Conservation (phyloP, 176 grass and related monocot genomes). For the Carex pumila region DNA sequence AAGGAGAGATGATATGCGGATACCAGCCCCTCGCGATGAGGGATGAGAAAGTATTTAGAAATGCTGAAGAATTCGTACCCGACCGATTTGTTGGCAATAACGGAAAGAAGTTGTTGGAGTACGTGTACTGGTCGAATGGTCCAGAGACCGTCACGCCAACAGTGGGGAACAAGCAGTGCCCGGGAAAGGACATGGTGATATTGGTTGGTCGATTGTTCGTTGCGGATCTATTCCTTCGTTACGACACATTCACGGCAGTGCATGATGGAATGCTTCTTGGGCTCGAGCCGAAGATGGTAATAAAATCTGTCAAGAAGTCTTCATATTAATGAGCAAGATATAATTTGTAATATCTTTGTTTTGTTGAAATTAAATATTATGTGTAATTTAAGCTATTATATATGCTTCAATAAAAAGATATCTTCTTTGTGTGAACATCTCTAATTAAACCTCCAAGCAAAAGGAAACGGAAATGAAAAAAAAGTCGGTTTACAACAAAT, state of each 20-base stretch:
- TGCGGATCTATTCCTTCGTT: constrained; percentile 25
- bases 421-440: too few relatives aligned
- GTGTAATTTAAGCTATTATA: too few relatives aligned
- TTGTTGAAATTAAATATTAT: neutral
- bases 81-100: constrained; percentile 30
- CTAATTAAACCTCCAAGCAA: too few relatives aligned
- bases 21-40: constrained; percentile 29
- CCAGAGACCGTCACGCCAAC: constrained; percentile 10
- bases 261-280: neutral
- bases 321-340: neutral
- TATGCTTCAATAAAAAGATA: too few relatives aligned
- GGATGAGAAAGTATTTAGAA: constrained; percentile 24
- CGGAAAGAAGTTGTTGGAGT: constrained; percentile 23
- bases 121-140: constrained; percentile 35
- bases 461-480: too few relatives aligned
- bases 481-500: too few relatives aligned
- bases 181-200: constrained; percentile 21
- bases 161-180: constrained; percentile 26
- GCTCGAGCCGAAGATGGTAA: neutral
- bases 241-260: constrained; percentile 20
- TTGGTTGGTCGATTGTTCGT: constrained; percentile 18
- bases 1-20: constrained; percentile 32
- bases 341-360: neutral
- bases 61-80: constrained; percentile 9
- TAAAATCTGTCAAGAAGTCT: neutral